Conservation (phyloP, 441 rosid genomes). For the Arabidopsis lyrata region DNA sequence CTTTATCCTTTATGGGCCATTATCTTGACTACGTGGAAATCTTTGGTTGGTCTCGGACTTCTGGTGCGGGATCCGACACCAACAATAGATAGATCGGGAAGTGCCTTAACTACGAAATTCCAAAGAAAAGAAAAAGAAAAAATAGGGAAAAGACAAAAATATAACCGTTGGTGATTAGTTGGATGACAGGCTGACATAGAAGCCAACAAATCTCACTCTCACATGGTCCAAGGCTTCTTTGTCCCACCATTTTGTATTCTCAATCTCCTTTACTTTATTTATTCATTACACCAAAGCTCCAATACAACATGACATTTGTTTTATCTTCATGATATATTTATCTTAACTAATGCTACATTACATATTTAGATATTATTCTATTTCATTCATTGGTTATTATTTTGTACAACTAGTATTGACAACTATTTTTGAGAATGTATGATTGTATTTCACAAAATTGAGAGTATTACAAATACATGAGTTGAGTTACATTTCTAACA, state of each 20-base stretch:
- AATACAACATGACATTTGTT: neutral
- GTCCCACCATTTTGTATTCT: neutral
- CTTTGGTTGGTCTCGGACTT: too few relatives aligned
- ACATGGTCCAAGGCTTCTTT: neutral
- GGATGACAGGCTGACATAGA: neutral
- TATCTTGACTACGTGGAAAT: too few relatives aligned
- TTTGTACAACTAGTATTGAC: neutral
- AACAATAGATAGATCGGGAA: too few relatives aligned
- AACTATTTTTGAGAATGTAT: neutral
- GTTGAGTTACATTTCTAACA: too few relatives aligned
- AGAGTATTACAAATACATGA: neutral
- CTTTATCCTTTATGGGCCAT: too few relatives aligned
- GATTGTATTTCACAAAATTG: neutral
- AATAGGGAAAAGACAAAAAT: neutral
- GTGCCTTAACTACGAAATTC: too few relatives aligned
- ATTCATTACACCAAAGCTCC: neutral
- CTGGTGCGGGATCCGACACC: too few relatives aligned
- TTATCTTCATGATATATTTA: too few relatives aligned
- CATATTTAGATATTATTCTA: too few relatives aligned
- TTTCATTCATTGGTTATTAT: too few relatives aligned
- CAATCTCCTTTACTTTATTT: neutral
- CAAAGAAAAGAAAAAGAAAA: too few relatives aligned
- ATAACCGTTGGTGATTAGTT: constrained; percentile 3
- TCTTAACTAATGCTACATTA: too few relatives aligned
- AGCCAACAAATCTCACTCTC: neutral